Conservation (phyloP, 169 alveolate species). For the Cryptosporidium sp. region DNA sequence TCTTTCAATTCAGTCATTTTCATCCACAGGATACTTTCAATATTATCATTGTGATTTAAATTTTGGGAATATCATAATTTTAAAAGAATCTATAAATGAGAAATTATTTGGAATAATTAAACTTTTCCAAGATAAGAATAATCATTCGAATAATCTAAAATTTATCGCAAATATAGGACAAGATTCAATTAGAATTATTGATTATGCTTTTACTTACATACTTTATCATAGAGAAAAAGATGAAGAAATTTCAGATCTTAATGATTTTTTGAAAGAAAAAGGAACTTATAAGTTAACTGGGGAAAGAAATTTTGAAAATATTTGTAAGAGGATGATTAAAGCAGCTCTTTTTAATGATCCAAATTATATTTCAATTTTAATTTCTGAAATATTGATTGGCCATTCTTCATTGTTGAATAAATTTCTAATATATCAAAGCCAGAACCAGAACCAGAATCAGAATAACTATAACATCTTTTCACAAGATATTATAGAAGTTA, state of each 20-base stretch:
- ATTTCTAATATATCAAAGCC: background rate
- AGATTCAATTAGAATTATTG: constrained; percentile 38
- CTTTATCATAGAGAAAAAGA: constrained; percentile 23
- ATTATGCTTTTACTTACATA: constrained; percentile 48
- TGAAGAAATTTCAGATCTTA: constrained; percentile 10
- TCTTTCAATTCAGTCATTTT: constrained; percentile 42
- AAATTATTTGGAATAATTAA: background rate
- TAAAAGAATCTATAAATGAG: background rate
- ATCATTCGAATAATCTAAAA: constrained; percentile 32
- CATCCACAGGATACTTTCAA: constrained; percentile 45
- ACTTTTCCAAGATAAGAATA: constrained; percentile 4
- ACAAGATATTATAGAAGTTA: background rate
- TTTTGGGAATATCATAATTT: constrained; percentile 45
- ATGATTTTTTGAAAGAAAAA: background rate
- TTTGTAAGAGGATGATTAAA: constrained; percentile 30
- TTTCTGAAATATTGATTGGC: constrained; percentile 30
- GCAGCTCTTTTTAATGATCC: constrained; percentile 72
- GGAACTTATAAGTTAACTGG: constrained; percentile 10
- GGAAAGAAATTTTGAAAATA: constrained; percentile 48
- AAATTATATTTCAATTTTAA: constrained; percentile 40
- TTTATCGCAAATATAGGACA: constrained; percentile 8
- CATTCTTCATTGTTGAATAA: constrained; percentile 20
- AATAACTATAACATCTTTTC: background rate
- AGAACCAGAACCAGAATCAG: background rate
- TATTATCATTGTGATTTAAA: constrained; percentile 67